Percentiles rank a stretch among this genome's conserved stretches.
These are phyloP conservation scores for Malus hybrid DNA, from an alignment of 331 rosid genomes.

Conservation along the genomic window DNA sequence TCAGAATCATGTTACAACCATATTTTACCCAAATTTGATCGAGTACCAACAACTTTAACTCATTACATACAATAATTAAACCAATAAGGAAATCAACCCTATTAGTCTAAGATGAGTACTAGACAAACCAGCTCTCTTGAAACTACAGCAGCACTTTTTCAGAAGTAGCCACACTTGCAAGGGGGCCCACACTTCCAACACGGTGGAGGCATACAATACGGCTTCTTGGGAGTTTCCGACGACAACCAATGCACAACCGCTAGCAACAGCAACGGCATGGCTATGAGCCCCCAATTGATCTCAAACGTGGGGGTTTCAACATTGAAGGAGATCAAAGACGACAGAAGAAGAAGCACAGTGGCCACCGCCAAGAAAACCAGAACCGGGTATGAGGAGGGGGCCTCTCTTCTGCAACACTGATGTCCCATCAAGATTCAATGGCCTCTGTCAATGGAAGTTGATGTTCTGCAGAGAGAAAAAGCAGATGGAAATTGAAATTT, in stretches of 20 bases:
- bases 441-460: background rate
- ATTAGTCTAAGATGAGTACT: too few species aligned
- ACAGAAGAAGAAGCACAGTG: conserved; percentile 33
- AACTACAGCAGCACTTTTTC: background rate
- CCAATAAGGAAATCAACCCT: background rate
- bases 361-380: conserved; percentile 46
- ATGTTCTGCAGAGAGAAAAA: background rate
- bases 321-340: conserved; percentile 30
- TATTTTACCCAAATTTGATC: background rate
- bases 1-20: background rate
- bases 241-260: conserved; percentile 38
- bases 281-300: conserved; percentile 16
- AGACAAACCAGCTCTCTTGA: background rate
- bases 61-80: background rate
- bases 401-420: conserved; percentile 26
- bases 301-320: background rate
- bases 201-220: conserved; percentile 19
- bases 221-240: conserved; percentile 12
- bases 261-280: conserved; percentile 24
- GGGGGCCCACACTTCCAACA: conserved; percentile 12
- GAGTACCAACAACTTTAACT: background rate
- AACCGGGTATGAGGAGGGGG: conserved; percentile 30
- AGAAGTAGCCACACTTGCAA: conserved; percentile 30
- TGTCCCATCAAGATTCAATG: conserved; percentile 33
- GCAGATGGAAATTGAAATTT: background rate